phyloP scores from a whole-genome alignment of 345 rosid genomes.

The Populus davidiana region DNA sequence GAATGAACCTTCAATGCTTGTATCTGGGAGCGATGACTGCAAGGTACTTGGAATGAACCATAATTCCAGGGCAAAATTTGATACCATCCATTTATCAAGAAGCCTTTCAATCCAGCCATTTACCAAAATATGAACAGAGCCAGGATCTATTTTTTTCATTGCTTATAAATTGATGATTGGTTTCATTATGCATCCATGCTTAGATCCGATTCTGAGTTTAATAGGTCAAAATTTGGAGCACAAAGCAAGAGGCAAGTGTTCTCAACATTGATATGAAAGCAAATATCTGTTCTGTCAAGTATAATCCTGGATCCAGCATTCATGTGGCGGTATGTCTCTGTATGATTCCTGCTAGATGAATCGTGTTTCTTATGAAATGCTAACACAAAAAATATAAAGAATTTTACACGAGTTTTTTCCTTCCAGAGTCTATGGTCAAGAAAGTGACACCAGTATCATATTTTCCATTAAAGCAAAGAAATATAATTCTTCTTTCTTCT shows the following conservation, averaged over 20 bases:
- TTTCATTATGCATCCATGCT: conserved; percentile 7
- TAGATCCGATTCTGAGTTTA: neutral
- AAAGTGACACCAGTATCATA: neutral
- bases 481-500: neutral
- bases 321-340: conserved; percentile 60
- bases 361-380: neutral
- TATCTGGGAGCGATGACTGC: conserved; percentile 92
- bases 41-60: conserved; percentile 42
- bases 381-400: neutral
- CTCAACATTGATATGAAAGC: conserved; percentile 90
- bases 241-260: conserved; percentile 80
- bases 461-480: neutral
- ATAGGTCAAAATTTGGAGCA: conserved; percentile 95
- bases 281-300: conserved; percentile 88
- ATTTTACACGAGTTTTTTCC: neutral
- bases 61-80: no score
- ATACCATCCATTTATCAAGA: no score
- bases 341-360: neutral
- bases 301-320: conserved; percentile 90
- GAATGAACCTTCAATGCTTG: conserved; percentile 87
- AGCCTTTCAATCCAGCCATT: no score
- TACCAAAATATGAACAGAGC: neutral
- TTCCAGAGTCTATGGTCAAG: neutral
- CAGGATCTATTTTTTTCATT: conserved; percentile 5
- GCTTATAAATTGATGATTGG: neutral